These are phyloP conservation scores for Rhodotorula sp. DNA, from an alignment of 1,284 basidiomycete species.

Conservation along the genomic window DNA sequence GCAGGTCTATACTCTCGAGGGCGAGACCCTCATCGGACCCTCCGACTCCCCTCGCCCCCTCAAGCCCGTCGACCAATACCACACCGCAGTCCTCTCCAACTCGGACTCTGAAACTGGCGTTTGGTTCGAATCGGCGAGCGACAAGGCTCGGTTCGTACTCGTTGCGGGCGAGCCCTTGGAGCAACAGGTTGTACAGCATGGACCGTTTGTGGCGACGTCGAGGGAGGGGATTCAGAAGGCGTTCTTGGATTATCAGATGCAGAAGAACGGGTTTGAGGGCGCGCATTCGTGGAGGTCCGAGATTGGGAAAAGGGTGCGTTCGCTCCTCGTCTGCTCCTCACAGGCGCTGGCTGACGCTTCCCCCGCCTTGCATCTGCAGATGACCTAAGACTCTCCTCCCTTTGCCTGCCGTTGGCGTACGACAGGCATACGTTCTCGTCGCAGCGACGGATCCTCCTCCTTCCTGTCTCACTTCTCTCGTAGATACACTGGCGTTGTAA, in stretches of 20 bases:
- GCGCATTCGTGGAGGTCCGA: slow-evolving; percentile 82
- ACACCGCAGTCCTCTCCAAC: slow-evolving; percentile 60
- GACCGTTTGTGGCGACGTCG: slow-evolving; percentile 11
- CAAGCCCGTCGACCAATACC: slow-evolving; percentile 44
- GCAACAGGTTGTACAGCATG: slow-evolving; percentile 82
- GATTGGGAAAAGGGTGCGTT: slow-evolving; percentile 58
- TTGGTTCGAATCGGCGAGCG: slow-evolving; percentile 55
- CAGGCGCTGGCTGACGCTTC: neutral
- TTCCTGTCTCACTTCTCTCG: no score
- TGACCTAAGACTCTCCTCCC: no score
- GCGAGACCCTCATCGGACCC: slow-evolving; percentile 20
- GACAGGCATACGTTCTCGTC: no score
- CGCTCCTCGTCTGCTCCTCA: no score
- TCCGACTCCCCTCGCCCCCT: slow-evolving; percentile 29
- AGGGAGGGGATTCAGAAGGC: slow-evolving; percentile 73
- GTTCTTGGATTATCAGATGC: slow-evolving; percentile 73
- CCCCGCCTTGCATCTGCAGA: no score
- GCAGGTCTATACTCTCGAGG: slow-evolving; percentile 41
- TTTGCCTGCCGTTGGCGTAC: no score
- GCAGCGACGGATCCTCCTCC: no score
- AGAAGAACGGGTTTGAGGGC: slow-evolving; percentile 88
- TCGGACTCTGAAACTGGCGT: slow-evolving; percentile 64
- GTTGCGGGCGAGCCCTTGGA: slow-evolving; percentile 85
- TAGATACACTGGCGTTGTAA: no score
- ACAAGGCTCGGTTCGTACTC: slow-evolving; percentile 46